Base-by-base conservation (phyloP, 352 stramenopile genomes). In the Globisporangium radiosum region DNA sequence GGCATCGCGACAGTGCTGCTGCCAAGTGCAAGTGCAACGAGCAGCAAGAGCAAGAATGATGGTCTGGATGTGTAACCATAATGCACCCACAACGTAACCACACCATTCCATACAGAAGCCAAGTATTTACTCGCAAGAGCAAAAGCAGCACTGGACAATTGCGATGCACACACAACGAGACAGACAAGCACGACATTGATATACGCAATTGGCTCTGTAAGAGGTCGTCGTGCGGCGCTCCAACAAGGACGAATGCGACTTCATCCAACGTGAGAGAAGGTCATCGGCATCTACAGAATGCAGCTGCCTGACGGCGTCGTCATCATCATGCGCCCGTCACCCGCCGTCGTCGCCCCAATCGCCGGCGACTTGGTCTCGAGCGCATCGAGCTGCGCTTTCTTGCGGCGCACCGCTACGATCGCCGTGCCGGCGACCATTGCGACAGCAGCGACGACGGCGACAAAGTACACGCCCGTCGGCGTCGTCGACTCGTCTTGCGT, bases 1-100 rank as follows among this genome's bases (percentile, higher is more conserved):
- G 85, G 85, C 43, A 60, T 74, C 40, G 85, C 85, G 38, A 85
- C 74, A n/a, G 71, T 94, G 48, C 62, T 92, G 47, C 42, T 92
- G 45, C 77, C 76, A 25, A 25, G 25, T 25, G 25, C 25, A 25
- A 25, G 25, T 25, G 25, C 25, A 25, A 25, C 25, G 25, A 25
- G 25, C 25, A 25, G 25, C 25, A 25, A 25, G 25, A 25, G 25
- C 25, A 25, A 25, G 25, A 25, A 25, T 25, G 25, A 25, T 25
- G 25, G 25, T n/a, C 48, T 56, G 59, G 15, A 56, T 44, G 33
- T 1, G 49, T 0, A 14, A 50, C 47, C 47, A 37, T 55, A 37
- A 53, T 17, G 49, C 36, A 55, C 36, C 42, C 15, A 47, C 47
- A 51, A 25, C 25, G 25, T 25, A 25, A 25, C 25, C 25, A 25